phyloP scores from a whole-genome alignment of 495 filamentous ascomycete species.

The Parmelia sp. region DNA sequence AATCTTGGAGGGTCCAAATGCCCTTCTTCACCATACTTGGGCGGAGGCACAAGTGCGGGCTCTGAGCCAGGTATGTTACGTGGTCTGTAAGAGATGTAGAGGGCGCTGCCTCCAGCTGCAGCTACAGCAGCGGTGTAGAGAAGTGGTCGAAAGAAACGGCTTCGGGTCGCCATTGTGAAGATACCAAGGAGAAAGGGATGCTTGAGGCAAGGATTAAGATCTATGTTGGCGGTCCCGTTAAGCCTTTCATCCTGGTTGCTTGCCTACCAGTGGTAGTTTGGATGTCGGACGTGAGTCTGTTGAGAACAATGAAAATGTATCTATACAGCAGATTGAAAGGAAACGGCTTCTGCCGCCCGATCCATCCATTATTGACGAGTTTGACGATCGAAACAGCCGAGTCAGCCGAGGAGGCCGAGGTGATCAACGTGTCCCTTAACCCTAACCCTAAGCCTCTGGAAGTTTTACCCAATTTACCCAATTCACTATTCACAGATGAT shows the following conservation, averaged over 20 bases:
- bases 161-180: constrained; percentile 17
- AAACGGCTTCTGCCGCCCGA: neutral
- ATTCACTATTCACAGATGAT: neutral
- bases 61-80: constrained; percentile 81
- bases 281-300: neutral
- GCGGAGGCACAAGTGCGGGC: constrained; percentile 71
- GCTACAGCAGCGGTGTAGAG: constrained; percentile 57
- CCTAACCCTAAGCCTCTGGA: neutral
- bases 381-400: no score
- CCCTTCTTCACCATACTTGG: constrained; percentile 70
- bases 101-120: constrained; percentile 51
- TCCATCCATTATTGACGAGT: constrained; percentile 1
- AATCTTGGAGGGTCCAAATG: constrained; percentile 76
- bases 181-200: neutral
- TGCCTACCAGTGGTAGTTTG: neutral
- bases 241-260: neutral
- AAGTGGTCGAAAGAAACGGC: constrained; percentile 51
- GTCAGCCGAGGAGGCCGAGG: constrained; percentile 13
- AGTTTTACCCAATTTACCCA: no score
- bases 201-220: neutral
- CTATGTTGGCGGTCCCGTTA: neutral
- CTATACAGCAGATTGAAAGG: neutral
- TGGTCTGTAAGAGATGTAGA: constrained; percentile 77
- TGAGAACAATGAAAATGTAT: neutral
- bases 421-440: no score